A percentile compares a stretch with the other conserved stretches of the same genome.
Conservation (phyloP, 331 rosid species). For the Cucumis variabilis region DNA sequence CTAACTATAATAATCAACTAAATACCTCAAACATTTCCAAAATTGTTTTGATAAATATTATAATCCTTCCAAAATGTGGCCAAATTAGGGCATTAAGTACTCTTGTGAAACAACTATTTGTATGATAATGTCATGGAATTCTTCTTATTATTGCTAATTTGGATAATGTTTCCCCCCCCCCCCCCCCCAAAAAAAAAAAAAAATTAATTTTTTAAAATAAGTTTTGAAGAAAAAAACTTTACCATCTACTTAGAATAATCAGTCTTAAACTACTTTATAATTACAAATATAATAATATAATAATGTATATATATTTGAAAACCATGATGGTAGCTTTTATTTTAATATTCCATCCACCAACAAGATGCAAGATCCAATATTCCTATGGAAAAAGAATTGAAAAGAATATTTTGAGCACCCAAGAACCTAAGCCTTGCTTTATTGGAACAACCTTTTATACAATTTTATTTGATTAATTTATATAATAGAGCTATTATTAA, state of each 20-base stretch:
- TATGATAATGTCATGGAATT: no score
- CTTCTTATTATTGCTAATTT: no score
- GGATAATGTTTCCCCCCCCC: no score
- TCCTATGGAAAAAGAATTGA: neutral
- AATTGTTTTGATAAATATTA: no score
- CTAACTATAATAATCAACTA: no score
- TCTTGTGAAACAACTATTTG: no score
- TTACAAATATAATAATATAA: neutral
- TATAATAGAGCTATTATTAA: neutral
- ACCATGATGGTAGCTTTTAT: neutral
- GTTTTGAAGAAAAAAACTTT: no score
- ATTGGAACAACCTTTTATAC: neutral
- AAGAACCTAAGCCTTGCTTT: neutral
- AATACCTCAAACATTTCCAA: no score
- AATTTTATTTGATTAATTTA: neutral
- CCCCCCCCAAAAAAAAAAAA: no score
- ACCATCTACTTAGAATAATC: neutral
- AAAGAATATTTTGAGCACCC: conserved; percentile 10
- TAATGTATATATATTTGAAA: neutral
- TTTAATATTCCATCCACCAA: neutral
- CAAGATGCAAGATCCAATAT: neutral
- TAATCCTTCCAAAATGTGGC: no score
- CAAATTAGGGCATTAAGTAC: no score
- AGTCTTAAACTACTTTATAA: neutral
- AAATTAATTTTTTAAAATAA: no score